Evolutionary conservation across 352 stramenopile genomes (phyloP).

Genomic region (Phytophthora pluvialis): DNA sequence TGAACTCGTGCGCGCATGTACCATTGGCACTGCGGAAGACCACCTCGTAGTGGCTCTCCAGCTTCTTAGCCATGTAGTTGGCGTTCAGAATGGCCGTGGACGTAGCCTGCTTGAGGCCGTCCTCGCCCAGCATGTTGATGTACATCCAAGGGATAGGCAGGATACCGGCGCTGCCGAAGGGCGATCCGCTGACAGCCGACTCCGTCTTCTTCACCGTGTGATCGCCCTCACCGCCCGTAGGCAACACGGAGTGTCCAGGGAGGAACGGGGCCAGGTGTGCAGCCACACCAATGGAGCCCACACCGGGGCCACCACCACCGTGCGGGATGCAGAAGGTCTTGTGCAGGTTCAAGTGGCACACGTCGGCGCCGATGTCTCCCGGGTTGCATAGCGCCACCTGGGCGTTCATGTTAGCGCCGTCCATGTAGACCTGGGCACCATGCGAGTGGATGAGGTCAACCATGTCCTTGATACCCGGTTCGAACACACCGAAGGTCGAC

Average conservation of each 20-base stretch:
- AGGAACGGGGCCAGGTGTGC: conserved; percentile 96
- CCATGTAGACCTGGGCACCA: conserved; percentile 99
- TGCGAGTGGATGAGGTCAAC: conserved; percentile 95
- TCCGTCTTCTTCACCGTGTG: conserved; percentile 77
- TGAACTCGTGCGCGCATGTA: conserved; percentile 99
- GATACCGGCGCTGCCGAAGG: conserved; percentile 98
- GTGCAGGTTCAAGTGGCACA: conserved; percentile 99
- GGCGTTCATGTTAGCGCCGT: conserved; percentile 99
- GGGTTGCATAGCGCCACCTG: conserved; percentile 98
- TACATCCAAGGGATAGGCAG: conserved; percentile 99
- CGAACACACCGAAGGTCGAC: conserved; percentile 99
- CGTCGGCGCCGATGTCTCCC: conserved; percentile 96
- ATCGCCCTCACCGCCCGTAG: conserved; percentile 80
- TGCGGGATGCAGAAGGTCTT: conserved; percentile 99
- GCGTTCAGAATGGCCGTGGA: conserved; percentile 98
- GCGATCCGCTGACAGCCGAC: conserved; percentile 93
- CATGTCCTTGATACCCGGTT: conserved; percentile 98
- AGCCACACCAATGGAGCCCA: conserved; percentile 93
- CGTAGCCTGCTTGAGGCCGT: conserved; percentile 94
- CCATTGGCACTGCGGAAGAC: conserved; percentile 97
- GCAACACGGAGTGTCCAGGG: conserved; percentile 93
- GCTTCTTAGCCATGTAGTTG: conserved; percentile 99
- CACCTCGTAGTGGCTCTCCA: conserved; percentile 96
- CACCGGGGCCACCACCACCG: conserved; percentile 96
- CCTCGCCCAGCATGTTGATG: conserved; percentile 98